phyloP scores from a whole-genome alignment of 2,329 filamentous ascomycete genomes.

The Microdochium paspali region DNA sequence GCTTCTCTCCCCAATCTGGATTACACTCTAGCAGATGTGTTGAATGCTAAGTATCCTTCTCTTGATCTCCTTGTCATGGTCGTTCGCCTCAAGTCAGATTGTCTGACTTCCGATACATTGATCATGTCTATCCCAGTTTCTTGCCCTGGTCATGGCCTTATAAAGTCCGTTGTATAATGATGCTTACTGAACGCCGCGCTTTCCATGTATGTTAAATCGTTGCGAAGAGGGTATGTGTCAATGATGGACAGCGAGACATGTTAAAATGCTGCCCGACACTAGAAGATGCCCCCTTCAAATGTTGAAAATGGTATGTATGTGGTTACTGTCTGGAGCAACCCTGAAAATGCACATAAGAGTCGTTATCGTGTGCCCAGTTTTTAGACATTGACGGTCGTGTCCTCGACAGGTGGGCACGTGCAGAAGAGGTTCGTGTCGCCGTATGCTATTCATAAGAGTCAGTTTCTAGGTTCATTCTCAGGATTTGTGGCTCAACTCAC shows the following conservation, averaged over 20 bases:
- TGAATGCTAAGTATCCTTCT: not conserved
- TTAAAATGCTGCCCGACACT: not conserved
- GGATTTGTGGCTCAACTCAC: constrained; percentile 39
- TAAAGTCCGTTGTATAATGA: not conserved
- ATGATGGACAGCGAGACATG: not conserved
- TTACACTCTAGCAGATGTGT: not conserved
- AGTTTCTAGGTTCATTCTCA: not conserved
- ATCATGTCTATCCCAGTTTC: not conserved
- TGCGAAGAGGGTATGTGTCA: not conserved
- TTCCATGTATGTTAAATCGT: not conserved
- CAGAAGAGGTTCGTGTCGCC: constrained; percentile 92
- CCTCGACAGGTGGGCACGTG: constrained; percentile 80
- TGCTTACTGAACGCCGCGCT: not conserved
- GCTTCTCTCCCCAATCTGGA: not conserved
- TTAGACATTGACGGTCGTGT: constrained; percentile 29
- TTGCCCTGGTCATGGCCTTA: not conserved
- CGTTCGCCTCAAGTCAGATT: too few relatives aligned
- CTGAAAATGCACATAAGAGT: not conserved
- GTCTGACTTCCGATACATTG: not conserved
- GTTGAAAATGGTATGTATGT: not conserved
- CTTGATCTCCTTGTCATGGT: too few relatives aligned
- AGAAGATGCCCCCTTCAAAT: not conserved
- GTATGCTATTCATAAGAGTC: constrained; percentile 47
- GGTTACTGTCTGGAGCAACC: not conserved
- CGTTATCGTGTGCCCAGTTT: too few relatives aligned